Evolutionary conservation across 1,284 basidiomycete species (phyloP).

Genomic region (Papiliotrema laurentii): DNA sequence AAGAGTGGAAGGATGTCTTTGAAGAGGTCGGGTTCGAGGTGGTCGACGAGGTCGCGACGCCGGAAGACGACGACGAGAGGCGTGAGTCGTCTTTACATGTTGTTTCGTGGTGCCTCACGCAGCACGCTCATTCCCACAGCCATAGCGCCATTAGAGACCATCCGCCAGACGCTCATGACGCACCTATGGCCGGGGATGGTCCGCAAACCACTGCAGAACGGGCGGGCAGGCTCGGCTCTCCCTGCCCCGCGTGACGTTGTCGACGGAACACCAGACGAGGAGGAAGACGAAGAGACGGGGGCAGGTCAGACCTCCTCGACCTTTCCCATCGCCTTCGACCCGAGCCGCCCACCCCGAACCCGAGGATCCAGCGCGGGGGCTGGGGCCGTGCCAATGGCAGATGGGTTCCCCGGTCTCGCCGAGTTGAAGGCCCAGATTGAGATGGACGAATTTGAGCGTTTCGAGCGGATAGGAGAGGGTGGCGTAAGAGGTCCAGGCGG

Average conservation of each 20-base stretch:
- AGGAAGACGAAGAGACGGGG: constrained; percentile 4
- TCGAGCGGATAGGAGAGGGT: neutral
- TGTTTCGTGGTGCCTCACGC: neutral
- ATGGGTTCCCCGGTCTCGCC: constrained; percentile 15
- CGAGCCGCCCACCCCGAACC: no score
- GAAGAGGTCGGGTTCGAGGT: constrained; percentile 40
- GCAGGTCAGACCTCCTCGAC: constrained; percentile 5
- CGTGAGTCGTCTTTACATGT: constrained; percentile 35
- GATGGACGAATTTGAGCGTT: constrained; percentile 5
- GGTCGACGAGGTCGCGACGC: constrained; percentile 26
- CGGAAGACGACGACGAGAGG: constrained; percentile 41
- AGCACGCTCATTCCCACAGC: constrained; percentile 19
- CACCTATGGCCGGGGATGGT: constrained; percentile 44
- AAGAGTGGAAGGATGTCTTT: constrained; percentile 26
- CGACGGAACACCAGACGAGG: constrained; percentile 6
- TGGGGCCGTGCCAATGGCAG: no score
- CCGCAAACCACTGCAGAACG: constrained; percentile 11
- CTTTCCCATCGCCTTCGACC: constrained; percentile 1
- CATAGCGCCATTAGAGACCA: constrained; percentile 27
- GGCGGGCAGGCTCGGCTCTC: neutral
- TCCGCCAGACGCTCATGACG: constrained; percentile 42
- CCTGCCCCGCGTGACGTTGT: neutral
- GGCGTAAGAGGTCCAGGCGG: neutral
- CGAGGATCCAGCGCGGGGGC: no score
- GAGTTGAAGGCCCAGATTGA: constrained; percentile 16